Evolutionary conservation across 192 early-diverging fungal species (phyloP), one percentile per base, ranked within the genome.

Genomic region (Rhizophlyctis rosea): DNA sequence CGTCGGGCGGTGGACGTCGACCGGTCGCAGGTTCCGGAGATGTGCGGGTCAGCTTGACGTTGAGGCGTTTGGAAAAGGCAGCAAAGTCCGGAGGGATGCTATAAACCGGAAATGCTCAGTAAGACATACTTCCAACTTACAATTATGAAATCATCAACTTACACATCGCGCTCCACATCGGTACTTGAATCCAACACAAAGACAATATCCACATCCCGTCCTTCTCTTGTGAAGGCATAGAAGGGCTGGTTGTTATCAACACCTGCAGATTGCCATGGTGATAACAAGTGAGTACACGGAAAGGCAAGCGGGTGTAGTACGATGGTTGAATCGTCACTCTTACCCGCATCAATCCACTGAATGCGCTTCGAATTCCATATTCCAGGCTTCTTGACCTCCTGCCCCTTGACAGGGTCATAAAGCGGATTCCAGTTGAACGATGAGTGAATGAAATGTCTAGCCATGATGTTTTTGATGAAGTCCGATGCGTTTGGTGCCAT

Each of bases 221-320:
- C 86, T 2, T 79, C 73, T 3, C 87, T 69, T 27, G 87, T 61
- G 18, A 92, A 60, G 21, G 89, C 86, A 25, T 89, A 87, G 39
- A 93, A 80, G 0, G 91, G 88, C 35, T 90, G 71, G 65, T 93
- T 91, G 68, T 93, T 93, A 48, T 89, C 83, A 7, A 59, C 65
- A 16, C 65, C 58, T 34, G 32, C 11, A 14, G 5, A 53, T 9
- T 13, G 39, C 9, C n/a, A n/a, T n/a, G n/a, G n/a, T n/a, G n/a
- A n/a, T n/a, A n/a, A n/a, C n/a, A n/a, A n/a, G n/a, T n/a, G n/a
- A n/a, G n/a, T n/a, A n/a, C n/a, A n/a, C n/a, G n/a, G n/a, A n/a
- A n/a, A n/a, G n/a, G n/a, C n/a, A n/a, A n/a, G n/a, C n/a, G n/a
- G n/a, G n/a, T n/a, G n/a, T n/a, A n/a, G n/a, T n/a, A n/a, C n/a